Percentiles rank a stretch among this genome's conserved stretches.
Conservation (phyloP, 1,284 basidiomycete genomes). For the Cryptococcus sp. region DNA sequence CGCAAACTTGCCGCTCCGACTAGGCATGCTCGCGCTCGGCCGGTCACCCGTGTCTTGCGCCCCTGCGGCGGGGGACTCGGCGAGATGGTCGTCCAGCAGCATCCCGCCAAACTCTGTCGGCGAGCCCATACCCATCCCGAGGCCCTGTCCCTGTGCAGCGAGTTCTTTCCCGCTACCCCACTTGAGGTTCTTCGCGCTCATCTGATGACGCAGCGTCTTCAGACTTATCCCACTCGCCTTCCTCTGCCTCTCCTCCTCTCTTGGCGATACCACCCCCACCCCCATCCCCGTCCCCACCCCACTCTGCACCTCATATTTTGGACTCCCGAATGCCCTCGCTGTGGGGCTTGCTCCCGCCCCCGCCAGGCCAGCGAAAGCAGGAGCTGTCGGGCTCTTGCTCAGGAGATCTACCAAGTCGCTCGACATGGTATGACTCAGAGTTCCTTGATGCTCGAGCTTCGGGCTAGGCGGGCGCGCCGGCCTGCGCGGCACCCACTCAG, state of each 20-base stretch:
- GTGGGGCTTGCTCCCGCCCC: no score
- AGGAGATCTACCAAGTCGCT: conserved; percentile 26
- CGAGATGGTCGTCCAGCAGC: background rate
- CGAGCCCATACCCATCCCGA: background rate
- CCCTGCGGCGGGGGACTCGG: no score
- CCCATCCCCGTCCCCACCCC: background rate
- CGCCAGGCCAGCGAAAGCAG: background rate
- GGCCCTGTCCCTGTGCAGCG: conserved; percentile 6
- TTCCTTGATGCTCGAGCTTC: conserved; percentile 18
- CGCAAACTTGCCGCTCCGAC: conserved; percentile 7
- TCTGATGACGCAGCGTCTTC: conserved; percentile 23
- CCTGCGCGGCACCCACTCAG: conserved; percentile 31
- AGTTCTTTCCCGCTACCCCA: conserved; percentile 15
- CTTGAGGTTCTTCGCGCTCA: conserved; percentile 22
- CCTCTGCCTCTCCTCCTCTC: conserved; percentile 9
- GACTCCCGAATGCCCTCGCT: no score
- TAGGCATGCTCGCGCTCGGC: conserved; percentile 3
- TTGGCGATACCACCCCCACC: background rate
- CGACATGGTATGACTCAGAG: conserved; percentile 29
- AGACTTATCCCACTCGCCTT: conserved; percentile 14
- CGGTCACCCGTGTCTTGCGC: background rate
- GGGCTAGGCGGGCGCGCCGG: conserved; percentile 41
- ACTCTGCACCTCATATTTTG: no score
- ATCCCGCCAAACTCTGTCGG: conserved; percentile 14
- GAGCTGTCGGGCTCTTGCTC: background rate